These are phyloP conservation scores for Strobilomyces echinocephalus DNA, from an alignment of 768 basidiomycete species.

Conservation along the genomic window DNA sequence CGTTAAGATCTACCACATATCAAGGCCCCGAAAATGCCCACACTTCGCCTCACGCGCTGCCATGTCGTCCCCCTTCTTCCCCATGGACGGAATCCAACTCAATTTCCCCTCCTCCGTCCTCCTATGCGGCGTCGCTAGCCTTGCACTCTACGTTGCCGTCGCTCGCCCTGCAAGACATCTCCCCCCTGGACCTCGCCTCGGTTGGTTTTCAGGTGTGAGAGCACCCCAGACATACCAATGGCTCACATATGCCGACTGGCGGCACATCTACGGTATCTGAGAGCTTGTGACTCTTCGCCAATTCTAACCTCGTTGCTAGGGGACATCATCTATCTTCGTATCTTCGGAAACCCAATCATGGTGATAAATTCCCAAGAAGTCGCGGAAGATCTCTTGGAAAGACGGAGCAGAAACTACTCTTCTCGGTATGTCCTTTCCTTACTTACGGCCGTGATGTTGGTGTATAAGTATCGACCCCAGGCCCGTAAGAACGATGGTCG, in stretches of 20 bases:
- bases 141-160: conserved; percentile 11
- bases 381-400: conserved; percentile 43
- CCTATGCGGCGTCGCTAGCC: conserved; percentile 7
- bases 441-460: background rate
- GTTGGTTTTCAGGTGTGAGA: conserved; percentile 32
- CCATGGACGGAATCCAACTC: background rate
- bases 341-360: conserved; percentile 44
- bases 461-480: conserved; percentile 13
- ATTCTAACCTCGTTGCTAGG: conserved; percentile 26
- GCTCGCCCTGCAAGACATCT: conserved; percentile 11
- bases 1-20: background rate
- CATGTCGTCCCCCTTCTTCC: background rate
- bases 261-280: conserved; percentile 36
- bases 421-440: conserved; percentile 22
- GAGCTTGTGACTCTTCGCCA: background rate
- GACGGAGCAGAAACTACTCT: conserved; percentile 41
- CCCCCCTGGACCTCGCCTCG: conserved; percentile 41
- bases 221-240: conserved; percentile 39
- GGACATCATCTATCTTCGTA: conserved; percentile 42
- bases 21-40: background rate
- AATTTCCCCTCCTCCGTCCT: background rate
- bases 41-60: background rate
- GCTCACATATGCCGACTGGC: conserved; percentile 44
- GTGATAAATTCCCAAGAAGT: conserved; percentile 41
- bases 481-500: conserved; percentile 39